Percentiles rank a stretch among this genome's conserved stretches.
phyloP scores from a whole-genome alignment of 2,329 filamentous ascomycete genomes.

The Fusarium mundagurra region DNA sequence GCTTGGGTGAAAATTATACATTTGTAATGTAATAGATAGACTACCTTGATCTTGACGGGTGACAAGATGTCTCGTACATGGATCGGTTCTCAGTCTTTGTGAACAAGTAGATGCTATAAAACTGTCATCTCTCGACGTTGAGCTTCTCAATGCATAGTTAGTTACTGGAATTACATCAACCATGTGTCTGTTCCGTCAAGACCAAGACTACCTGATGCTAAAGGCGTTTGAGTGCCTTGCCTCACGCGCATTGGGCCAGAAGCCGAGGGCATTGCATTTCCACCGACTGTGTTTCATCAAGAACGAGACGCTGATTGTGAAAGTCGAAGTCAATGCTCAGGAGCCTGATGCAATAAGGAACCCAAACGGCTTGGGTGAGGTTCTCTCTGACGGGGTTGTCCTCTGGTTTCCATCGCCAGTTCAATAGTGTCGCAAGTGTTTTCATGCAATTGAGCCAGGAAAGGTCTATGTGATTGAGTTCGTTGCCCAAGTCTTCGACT shows the following conservation, averaged over 20 bases:
- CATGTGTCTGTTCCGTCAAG: background rate
- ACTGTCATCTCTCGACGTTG: fast-evolving
- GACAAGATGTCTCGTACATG: background rate
- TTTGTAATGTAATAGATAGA: constrained; percentile 7
- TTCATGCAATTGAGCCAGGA: background rate
- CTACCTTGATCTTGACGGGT: background rate
- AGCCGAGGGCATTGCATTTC: background rate
- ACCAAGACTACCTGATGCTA: too few species aligned
- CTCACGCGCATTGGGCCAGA: background rate
- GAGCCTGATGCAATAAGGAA: background rate
- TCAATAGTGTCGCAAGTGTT: background rate
- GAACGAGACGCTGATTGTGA: background rate
- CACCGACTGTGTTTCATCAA: background rate
- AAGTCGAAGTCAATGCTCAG: background rate
- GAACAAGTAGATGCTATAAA: background rate
- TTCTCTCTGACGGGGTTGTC: background rate
- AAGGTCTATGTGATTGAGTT: background rate
- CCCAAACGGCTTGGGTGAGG: background rate
- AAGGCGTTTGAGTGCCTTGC: background rate
- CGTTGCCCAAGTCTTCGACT: background rate
- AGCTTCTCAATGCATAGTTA: background rate
- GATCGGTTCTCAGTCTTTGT: background rate
- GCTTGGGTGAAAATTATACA: background rate
- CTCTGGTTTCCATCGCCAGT: background rate
- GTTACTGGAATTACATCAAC: too few species aligned